phyloP scores from a whole-genome alignment of 1,284 basidiomycete species.

The Apiotrichum sp. region DNA sequence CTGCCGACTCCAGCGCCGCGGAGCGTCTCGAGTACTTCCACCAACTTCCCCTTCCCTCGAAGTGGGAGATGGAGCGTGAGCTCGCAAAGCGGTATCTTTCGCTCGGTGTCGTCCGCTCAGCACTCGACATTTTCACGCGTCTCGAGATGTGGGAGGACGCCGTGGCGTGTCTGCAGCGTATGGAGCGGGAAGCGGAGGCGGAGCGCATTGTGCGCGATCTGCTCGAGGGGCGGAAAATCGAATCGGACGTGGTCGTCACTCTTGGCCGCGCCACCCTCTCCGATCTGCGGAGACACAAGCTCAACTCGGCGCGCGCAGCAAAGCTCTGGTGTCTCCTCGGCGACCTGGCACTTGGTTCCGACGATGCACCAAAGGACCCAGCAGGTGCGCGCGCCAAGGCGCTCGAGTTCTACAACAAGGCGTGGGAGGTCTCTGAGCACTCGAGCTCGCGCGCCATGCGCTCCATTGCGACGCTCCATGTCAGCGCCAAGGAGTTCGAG shows the following conservation, averaged over 20 bases:
- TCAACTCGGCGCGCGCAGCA: conserved; percentile 69
- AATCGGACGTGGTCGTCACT: conserved; percentile 66
- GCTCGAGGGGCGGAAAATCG: conserved; percentile 71
- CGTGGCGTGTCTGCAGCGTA: conserved; percentile 70
- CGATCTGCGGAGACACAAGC: conserved; percentile 49
- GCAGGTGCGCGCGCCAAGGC: conserved; percentile 39
- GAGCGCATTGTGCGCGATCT: conserved; percentile 73
- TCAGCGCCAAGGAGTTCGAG: conserved; percentile 60
- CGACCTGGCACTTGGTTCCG: conserved; percentile 67
- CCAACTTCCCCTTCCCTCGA: conserved; percentile 69
- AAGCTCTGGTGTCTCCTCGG: conserved; percentile 95
- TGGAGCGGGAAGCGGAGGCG: conserved; percentile 72
- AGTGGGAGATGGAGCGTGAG: conserved; percentile 87
- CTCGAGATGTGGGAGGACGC: conserved; percentile 97
- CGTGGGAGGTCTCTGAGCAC: conserved; percentile 73
- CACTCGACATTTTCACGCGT: conserved; percentile 83
- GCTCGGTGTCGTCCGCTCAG: conserved; percentile 77
- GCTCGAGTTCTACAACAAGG: conserved; percentile 71
- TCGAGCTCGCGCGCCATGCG: conserved; percentile 85
- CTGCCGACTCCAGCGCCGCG: conserved; percentile 56
- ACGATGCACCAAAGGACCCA: conserved; percentile 28
- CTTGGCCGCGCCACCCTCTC: conserved; percentile 54
- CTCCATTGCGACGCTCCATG: conserved; percentile 78
- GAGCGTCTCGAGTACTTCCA: conserved; percentile 77
- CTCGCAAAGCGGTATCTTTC: conserved; percentile 72